Evolutionary conservation across 345 rosid genomes (phyloP).

Genomic region (Noccaea bulbosa): DNA sequence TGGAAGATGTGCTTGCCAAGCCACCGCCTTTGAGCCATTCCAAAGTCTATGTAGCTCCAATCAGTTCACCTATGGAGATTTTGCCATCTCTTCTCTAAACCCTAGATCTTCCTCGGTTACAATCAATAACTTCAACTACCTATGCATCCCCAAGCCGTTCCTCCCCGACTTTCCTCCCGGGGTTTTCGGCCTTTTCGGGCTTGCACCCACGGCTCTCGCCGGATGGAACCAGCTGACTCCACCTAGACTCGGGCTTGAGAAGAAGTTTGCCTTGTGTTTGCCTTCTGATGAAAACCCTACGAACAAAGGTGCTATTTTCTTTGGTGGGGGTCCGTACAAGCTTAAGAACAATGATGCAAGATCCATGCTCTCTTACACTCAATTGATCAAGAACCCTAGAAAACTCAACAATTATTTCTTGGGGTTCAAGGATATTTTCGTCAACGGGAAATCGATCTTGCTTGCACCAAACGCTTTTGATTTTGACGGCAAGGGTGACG

Average conservation of each 20-base stretch:
- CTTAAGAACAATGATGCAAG: conserved; percentile 39
- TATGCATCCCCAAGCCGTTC: conserved; percentile 42
- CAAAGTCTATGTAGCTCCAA: conserved; percentile 28
- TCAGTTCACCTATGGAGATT: conserved; percentile 22
- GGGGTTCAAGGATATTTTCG: conserved; percentile 37
- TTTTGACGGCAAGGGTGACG: conserved; percentile 40
- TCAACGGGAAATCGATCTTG: conserved; percentile 21
- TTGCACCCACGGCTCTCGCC: conserved; percentile 38
- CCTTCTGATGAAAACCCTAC: conserved; percentile 37
- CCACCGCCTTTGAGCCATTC: conserved; percentile 45
- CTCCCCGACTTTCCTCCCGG: conserved; percentile 41
- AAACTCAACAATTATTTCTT: conserved; percentile 39
- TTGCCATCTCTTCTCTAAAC: conserved; percentile 37
- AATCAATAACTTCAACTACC: conserved; percentile 9
- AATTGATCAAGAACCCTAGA: conserved; percentile 32
- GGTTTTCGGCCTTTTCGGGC: conserved; percentile 43
- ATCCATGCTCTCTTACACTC: conserved; percentile 39
- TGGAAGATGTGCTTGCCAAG: conserved; percentile 38
- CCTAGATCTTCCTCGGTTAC: conserved; percentile 31
- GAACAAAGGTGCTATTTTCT: conserved; percentile 43
- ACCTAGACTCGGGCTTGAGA: conserved; percentile 22
- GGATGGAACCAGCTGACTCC: conserved; percentile 37
- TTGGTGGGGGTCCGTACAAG: conserved; percentile 45
- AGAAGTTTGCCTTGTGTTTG: conserved; percentile 49
- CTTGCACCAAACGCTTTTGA: conserved; percentile 26